Conservation (phyloP, 805 yeast genomes). For the Kodamaea hsintzibuensis region DNA sequence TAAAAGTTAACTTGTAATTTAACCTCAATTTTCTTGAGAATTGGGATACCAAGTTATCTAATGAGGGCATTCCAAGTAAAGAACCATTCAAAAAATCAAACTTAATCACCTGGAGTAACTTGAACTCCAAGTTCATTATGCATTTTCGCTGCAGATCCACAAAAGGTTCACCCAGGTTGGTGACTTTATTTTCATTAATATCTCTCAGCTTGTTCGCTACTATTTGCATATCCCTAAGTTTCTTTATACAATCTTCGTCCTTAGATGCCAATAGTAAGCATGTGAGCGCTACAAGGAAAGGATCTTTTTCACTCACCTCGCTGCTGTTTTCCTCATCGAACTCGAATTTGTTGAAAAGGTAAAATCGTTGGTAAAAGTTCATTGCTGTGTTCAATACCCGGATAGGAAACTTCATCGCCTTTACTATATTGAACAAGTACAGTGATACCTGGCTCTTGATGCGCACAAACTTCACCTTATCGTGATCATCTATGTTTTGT, state of each 20-base stretch:
- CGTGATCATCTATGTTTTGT: constrained; percentile 51
- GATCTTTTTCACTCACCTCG: constrained; percentile 33
- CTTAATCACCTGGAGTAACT: constrained; percentile 70
- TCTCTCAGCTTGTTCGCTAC: constrained; percentile 47
- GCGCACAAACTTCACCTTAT: constrained; percentile 46
- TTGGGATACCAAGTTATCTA: constrained; percentile 67
- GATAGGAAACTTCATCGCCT: constrained; percentile 63
- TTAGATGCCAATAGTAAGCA: constrained; percentile 72
- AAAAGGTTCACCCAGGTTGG: constrained; percentile 12
- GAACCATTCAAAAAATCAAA: constrained; percentile 74
- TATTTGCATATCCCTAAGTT: constrained; percentile 59
- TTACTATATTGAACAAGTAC: constrained; percentile 53
- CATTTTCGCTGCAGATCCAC: constrained; percentile 58
- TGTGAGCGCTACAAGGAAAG: constrained; percentile 65
- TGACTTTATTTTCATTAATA: constrained; percentile 36
- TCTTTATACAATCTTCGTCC: constrained; percentile 82
- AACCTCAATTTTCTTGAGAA: constrained; percentile 51
- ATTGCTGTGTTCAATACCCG: constrained; percentile 69
- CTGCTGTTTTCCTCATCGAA: constrained; percentile 29
- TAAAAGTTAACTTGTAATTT: constrained; percentile 47
- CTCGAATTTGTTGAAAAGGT: constrained; percentile 62
- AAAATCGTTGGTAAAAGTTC: constrained; percentile 71
- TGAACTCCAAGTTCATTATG: constrained; percentile 64
- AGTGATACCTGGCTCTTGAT: constrained; percentile 55
- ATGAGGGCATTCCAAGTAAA: constrained; percentile 29